A percentile compares a stretch with the other conserved stretches of the same genome.
Conservation (phyloP, 2,329 filamentous ascomycete species). For the Neonectria neomacrospora region DNA sequence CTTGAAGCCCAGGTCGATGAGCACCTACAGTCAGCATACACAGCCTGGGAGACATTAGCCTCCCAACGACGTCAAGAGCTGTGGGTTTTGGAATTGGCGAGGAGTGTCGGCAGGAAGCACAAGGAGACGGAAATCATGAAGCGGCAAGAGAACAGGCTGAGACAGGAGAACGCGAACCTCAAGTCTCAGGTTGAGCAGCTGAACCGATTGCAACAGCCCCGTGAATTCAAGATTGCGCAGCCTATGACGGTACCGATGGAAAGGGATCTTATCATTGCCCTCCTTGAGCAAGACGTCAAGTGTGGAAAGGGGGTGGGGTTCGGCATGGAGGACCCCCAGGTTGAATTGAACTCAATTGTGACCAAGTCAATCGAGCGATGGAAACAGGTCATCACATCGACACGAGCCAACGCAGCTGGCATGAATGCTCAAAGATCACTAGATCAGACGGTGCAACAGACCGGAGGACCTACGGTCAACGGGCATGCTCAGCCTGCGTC, state of each 20-base stretch:
- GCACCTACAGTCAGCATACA: slow-evolving; percentile 81
- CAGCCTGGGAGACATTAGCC: slow-evolving; percentile 77
- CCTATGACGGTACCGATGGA: slow-evolving; percentile 65
- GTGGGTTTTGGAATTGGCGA: slow-evolving; percentile 70
- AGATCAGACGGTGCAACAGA: slow-evolving; percentile 48
- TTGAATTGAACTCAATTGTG: slow-evolving; percentile 64
- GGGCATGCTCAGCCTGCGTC: slow-evolving; percentile 33
- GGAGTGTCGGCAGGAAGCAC: slow-evolving; percentile 67
- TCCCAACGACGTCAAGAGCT: slow-evolving; percentile 66
- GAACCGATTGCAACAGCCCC: slow-evolving; percentile 67
- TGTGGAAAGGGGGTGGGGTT: slow-evolving; percentile 57
- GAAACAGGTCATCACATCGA: slow-evolving; percentile 69
- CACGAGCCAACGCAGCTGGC: slow-evolving; percentile 56
- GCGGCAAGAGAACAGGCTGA: slow-evolving; percentile 60
- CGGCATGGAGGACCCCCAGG: slow-evolving; percentile 61
- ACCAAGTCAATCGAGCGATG: slow-evolving; percentile 68
- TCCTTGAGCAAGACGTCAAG: slow-evolving; percentile 59
- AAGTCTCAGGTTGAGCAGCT: slow-evolving; percentile 69
- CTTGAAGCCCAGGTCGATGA: slow-evolving; percentile 77
- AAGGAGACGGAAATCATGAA: slow-evolving; percentile 65
- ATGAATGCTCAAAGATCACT: slow-evolving; percentile 63
- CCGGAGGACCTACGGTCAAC: slow-evolving; percentile 36
- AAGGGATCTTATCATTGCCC: slow-evolving; percentile 57
- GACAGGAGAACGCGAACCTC: slow-evolving; percentile 67
- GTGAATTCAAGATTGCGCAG: slow-evolving; percentile 65